Evolutionary conservation across 192 early-diverging fungal genomes (phyloP).

Genomic region (Gaertneriomyces semiglobifer): DNA sequence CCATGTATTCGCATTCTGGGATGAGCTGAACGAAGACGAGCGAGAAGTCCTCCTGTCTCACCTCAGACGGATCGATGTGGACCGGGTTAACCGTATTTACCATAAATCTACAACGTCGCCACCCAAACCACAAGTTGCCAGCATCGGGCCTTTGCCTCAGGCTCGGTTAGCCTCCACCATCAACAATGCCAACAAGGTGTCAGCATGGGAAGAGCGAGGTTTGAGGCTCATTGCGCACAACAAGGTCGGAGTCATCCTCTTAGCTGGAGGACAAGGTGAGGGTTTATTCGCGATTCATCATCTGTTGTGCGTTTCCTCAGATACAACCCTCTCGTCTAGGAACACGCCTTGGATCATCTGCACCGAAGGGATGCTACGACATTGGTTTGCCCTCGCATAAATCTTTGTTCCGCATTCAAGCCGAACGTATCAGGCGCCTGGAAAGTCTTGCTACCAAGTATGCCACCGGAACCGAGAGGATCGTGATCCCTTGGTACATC

Average conservation of each 20-base stretch:
- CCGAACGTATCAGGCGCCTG: conserved; percentile 82
- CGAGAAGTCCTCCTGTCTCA: conserved; percentile 61
- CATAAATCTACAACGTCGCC: conserved; percentile 60
- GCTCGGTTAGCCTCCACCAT: conserved; percentile 45
- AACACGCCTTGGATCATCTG: conserved; percentile 57
- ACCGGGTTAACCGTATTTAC: conserved; percentile 79
- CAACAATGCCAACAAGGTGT: conserved; percentile 42
- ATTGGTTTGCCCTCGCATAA: conserved; percentile 85
- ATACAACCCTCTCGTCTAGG: conserved; percentile 19
- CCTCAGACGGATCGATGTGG: conserved; percentile 71
- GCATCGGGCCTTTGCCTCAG: conserved; percentile 73
- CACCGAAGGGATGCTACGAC: conserved; percentile 92
- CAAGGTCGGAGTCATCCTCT: conserved; percentile 91
- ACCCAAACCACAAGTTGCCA: conserved; percentile 41
- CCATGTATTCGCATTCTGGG: conserved; percentile 83
- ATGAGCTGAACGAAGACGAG: conserved; percentile 58
- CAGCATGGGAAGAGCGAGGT: conserved; percentile 71
- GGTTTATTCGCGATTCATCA: background rate
- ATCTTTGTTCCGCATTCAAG: conserved; percentile 91
- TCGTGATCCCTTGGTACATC: conserved; percentile 94
- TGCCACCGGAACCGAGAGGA: conserved; percentile 33
- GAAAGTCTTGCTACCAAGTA: conserved; percentile 55
- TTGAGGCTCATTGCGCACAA: conserved; percentile 74
- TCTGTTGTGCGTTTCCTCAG: conserved; percentile 11
- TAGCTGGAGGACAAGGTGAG: conserved; percentile 68